Conservation (phyloP, 169 alveolate genomes). For the Eimeria falciformis region DNA sequence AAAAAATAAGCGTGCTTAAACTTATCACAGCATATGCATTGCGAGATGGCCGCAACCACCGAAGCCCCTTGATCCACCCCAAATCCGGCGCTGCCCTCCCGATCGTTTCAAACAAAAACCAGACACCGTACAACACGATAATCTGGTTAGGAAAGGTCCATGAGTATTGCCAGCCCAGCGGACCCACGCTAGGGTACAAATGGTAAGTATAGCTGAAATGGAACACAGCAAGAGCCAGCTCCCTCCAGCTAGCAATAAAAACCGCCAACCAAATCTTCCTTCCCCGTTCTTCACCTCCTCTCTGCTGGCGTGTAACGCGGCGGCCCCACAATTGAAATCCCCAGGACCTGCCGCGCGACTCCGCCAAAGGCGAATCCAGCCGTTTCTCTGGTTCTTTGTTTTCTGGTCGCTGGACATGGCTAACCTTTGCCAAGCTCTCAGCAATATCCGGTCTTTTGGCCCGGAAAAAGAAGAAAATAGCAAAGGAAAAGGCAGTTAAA, state of each 20-base stretch:
- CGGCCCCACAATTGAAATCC: background rate
- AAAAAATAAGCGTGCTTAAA: constrained; percentile 17
- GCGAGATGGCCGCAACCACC: constrained; percentile 11
- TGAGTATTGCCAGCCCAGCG: constrained; percentile 28
- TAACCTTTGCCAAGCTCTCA: background rate
- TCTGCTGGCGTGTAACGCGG: background rate
- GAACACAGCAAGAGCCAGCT: background rate
- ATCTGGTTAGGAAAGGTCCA: constrained; percentile 12
- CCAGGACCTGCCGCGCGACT: background rate
- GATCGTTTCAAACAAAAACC: background rate
- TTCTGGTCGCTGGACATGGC: background rate
- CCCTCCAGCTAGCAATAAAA: background rate
- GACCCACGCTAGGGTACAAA: constrained; percentile 57
- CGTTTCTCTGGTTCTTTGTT: background rate
- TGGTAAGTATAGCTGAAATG: constrained; percentile 24
- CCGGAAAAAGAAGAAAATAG: background rate
- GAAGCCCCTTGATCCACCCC: background rate
- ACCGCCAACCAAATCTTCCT: background rate
- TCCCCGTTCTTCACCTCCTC: background rate
- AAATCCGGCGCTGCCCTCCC: constrained; percentile 45
- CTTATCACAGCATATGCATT: background rate
- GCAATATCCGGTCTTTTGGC: background rate
- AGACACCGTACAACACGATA: constrained; percentile 34
- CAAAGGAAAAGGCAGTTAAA: background rate
- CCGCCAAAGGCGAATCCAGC: constrained; percentile 1